Conservation (phyloP, 306 rosid species). For the Sesbania bispinosa region DNA sequence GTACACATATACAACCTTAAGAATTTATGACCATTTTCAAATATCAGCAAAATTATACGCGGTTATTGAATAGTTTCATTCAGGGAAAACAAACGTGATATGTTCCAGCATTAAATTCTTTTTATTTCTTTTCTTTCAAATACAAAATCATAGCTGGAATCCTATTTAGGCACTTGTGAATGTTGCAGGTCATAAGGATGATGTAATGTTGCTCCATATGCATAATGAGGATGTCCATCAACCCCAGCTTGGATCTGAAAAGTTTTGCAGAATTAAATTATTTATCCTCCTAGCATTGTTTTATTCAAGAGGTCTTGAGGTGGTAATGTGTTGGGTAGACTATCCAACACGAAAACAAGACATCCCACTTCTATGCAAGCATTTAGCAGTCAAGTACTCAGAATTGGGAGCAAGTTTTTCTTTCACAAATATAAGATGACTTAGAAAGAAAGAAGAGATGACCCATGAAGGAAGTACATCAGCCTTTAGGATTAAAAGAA, state of each 20-base stretch:
- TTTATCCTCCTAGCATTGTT: neutral
- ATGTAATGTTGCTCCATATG: slow-evolving; percentile 32
- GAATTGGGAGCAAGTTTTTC: neutral
- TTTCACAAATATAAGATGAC: neutral
- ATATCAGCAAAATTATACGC: neutral
- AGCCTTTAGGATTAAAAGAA: neutral
- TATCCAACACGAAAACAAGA: neutral
- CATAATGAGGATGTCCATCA: slow-evolving; percentile 44
- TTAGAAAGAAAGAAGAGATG: neutral
- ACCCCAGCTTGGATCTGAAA: slow-evolving; percentile 48
- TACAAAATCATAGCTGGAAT: neutral
- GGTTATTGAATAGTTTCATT: neutral
- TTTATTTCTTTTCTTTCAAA: slow-evolving; percentile 5
- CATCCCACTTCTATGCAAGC: neutral
- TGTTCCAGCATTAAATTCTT: neutral
- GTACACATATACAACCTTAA: slow-evolving; percentile 3
- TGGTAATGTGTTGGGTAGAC: neutral
- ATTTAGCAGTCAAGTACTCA: neutral
- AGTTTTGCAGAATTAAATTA: neutral
- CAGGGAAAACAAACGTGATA: neutral
- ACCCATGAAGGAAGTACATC: neutral
- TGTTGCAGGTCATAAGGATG: slow-evolving; percentile 38
- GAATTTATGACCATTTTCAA: neutral
- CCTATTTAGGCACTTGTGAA: slow-evolving; percentile 40
- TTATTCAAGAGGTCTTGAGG: neutral